phyloP scores from a whole-genome alignment of 495 filamentous ascomycete species.

The Penicilliopsis zonata region DNA sequence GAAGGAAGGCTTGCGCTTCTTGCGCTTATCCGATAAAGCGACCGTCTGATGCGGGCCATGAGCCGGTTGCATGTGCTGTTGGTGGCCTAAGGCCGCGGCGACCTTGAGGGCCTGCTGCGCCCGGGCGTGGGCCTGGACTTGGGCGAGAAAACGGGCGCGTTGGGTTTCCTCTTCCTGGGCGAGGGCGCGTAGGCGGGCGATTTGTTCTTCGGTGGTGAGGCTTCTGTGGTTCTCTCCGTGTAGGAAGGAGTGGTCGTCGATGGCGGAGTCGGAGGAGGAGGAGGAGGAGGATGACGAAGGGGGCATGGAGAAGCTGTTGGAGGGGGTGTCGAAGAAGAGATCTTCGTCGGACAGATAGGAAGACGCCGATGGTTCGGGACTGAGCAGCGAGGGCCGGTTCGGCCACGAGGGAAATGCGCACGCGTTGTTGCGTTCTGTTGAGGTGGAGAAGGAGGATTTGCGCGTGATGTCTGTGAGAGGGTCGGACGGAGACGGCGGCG shows the following conservation, averaged over 20 bases:
- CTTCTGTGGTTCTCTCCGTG: conserved; percentile 12
- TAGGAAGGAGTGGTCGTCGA: conserved; percentile 20
- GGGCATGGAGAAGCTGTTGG: too few relatives aligned
- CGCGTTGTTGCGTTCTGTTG: conserved; percentile 28
- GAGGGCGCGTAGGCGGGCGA: conserved; percentile 24
- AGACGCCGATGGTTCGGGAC: conserved; percentile 21
- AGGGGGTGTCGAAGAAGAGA: conserved; percentile 30
- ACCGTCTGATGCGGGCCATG: too few relatives aligned
- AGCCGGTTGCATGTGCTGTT: too few relatives aligned
- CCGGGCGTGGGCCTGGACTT: conserved; percentile 33
- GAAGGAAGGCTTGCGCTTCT: conserved; percentile 17
- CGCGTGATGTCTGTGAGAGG: conserved; percentile 31
- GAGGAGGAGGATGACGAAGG: too few relatives aligned
- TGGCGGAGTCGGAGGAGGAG: conserved; percentile 13
- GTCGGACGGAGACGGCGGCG: conserved; percentile 27
- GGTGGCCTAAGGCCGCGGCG: too few relatives aligned
- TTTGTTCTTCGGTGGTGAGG: conserved; percentile 30
- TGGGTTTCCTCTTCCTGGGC: conserved; percentile 30
- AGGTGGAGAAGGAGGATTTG: conserved; percentile 34
- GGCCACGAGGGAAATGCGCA: conserved; percentile 46
- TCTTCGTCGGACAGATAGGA: conserved; percentile 42
- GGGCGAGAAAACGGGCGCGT: conserved; percentile 31
- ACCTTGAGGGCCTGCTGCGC: conserved; percentile 30
- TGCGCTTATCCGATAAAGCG: conserved; percentile 6
- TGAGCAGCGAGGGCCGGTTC: conserved; percentile 32